Evolutionary conservation across 352 stramenopile genomes (phyloP), one percentile per base, ranked within the genome.

Genomic region (Halophytophthora polymorphica): DNA sequence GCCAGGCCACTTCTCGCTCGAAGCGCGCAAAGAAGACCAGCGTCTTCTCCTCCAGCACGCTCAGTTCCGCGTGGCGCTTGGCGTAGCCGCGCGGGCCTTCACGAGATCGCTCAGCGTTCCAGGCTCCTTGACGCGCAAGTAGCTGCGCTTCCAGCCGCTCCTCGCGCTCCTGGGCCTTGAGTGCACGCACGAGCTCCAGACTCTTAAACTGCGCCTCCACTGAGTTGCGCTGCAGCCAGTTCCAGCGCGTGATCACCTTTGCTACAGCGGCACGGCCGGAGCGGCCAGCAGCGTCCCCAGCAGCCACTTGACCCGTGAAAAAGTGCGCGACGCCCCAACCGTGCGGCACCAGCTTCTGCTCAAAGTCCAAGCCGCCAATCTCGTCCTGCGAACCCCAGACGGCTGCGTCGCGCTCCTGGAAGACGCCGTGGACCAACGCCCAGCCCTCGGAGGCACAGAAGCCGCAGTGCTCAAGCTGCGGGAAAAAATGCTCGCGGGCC

Each of bases 261-360:
- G 52, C 36, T 4, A 58, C 42, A 13, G 45, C 22, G 19, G 31
- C 46, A 14, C 36, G n/a, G 34, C 25, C 52, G 42, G 39, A 19
- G 3, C 41, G 12, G 5, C 39, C 39, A 36, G 17, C 35, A 12
- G 47, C 34, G 14, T 69, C 55, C 6, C 46, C 50, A 22, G 35
- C 34, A 21, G 49, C 62, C 6, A 61, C 65, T 41, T 61, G 53
- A 1, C 75, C 79, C 0, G 67, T 77, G 21, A 93, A 31, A 45
- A 93, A 86, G 45, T 90, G 80, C 3, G 83, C 83, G 6, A 93
- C 76, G 14, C 80, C 83, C 77, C 77, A 93, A 13, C 83, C 83
- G 22, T 93, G 83, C 2, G 83, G 80, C 2, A 93, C 72, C 17
- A 71, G 38, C 17, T 59, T 47, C 17, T 42, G 53, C 14, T 46